Conservation (phyloP, 73 alveolate genomes). For the Breviolum minutum region DNA sequence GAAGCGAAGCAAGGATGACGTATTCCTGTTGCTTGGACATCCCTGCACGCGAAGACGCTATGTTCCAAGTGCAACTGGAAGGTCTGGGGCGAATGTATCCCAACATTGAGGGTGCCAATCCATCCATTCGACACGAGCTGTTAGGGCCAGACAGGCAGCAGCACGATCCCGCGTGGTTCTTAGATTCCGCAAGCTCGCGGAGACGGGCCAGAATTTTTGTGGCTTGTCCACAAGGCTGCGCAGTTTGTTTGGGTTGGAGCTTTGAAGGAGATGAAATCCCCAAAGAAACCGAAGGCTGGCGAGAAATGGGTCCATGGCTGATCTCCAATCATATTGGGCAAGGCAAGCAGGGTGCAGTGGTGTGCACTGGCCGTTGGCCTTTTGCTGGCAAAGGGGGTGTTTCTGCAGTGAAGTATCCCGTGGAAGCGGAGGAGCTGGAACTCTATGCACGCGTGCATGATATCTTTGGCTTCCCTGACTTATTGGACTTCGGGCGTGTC, state of each 20-base stretch:
- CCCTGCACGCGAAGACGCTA: constrained; percentile 62
- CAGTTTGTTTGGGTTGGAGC: constrained; percentile 74
- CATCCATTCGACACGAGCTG: constrained; percentile 63
- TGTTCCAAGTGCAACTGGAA: constrained; percentile 50
- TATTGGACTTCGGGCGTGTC: constrained; percentile 36
- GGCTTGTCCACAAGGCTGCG: constrained; percentile 70
- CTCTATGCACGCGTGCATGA: constrained; percentile 70
- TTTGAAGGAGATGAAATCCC: constrained; percentile 48
- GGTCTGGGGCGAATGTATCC: constrained; percentile 76
- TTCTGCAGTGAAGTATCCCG: constrained; percentile 71
- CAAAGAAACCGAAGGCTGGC: constrained; percentile 62
- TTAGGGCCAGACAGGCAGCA: constrained; percentile 52
- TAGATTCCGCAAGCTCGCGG: not conserved
- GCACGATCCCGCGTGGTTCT: constrained; percentile 39
- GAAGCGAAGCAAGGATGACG: not conserved
- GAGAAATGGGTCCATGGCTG: constrained; percentile 84
- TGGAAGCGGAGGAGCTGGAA: constrained; percentile 81
- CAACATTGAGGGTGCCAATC: constrained; percentile 86
- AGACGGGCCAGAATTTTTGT: constrained; percentile 45
- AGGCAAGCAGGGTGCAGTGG: constrained; percentile 84
- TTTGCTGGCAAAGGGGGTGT: constrained; percentile 62
- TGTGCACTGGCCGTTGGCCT: constrained; percentile 94
- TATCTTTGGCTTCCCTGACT: constrained; percentile 10
- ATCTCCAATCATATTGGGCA: constrained; percentile 59
- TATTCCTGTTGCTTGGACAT: constrained; percentile 49